These are phyloP conservation scores for Rhodocollybia butyracea DNA, from an alignment of 768 basidiomycete genomes.

Conservation along the genomic window DNA sequence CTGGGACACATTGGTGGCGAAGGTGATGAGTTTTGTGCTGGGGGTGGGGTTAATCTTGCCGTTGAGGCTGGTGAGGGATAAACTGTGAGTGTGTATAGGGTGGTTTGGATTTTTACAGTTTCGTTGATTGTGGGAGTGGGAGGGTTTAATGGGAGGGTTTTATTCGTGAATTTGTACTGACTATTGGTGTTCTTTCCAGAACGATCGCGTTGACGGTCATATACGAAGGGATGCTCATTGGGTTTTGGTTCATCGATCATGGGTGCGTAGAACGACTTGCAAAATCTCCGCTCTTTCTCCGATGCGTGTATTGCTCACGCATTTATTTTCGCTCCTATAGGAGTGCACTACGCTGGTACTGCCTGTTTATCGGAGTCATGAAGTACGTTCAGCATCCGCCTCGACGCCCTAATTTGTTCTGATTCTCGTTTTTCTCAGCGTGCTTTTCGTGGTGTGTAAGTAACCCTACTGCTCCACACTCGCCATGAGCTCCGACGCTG, in stretches of 20 bases:
- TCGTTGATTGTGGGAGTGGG: too few relatives aligned
- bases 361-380: slow-evolving; percentile 80
- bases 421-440: slow-evolving; percentile 33
- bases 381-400: slow-evolving; percentile 49
- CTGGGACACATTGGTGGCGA: slow-evolving; percentile 87
- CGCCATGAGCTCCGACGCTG: background rate
- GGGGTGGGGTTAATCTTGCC: slow-evolving; percentile 86
- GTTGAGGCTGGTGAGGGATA: slow-evolving; percentile 82
- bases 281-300: slow-evolving; percentile 7
- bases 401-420: slow-evolving; percentile 2
- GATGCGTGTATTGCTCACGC: background rate
- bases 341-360: slow-evolving; percentile 81
- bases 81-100: slow-evolving; percentile 56
- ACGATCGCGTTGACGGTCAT: slow-evolving; percentile 80
- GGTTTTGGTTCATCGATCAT: slow-evolving; percentile 95
- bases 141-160: too few relatives aligned
- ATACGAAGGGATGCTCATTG: slow-evolving; percentile 85
- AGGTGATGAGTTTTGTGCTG: slow-evolving; percentile 88
- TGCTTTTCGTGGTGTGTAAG: slow-evolving; percentile 86
- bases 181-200: slow-evolving; percentile 34
- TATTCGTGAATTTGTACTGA: background rate
- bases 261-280: slow-evolving; percentile 65
- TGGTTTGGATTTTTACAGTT: background rate
- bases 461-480: slow-evolving; percentile 4
- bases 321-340: slow-evolving; percentile 42